Evolutionary conservation across 768 basidiomycete genomes (phyloP), one percentile per base, ranked within the genome.

Genomic region (Cystobasidiopsis lactophilus): DNA sequence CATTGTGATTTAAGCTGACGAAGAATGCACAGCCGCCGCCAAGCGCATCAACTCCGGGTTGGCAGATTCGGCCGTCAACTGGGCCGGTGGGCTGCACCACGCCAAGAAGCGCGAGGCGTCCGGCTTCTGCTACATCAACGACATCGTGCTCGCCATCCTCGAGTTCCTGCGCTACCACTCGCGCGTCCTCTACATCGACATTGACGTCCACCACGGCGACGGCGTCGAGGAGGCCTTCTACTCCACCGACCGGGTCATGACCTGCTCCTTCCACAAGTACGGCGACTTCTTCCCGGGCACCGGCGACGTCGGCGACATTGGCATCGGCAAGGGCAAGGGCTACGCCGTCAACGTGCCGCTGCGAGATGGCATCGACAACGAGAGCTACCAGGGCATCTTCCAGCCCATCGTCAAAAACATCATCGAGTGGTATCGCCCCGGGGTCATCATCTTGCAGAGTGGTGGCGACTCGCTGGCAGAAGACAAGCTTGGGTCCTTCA

Each of bases 211-310:
- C 65, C 93, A 98, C 66, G 91, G 93, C 18, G 93, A 96, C 64
- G 91, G 91, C 14, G 93, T 96, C 31, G 93, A 98, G 62, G 93
- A 96, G 64, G 93, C 91, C 2, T 95, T 96, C 70, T 95, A 93
- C 66, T 89, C 84, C 33, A 91, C 85, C 3, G 85, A 96, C 65
- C 74, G 93, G 48, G 93, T 96, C 60, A 88, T 95, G 82, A 95
- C 91, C 2, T 82, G 79, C 62, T 85, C 82, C 45, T 91, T 98
- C 65, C 93, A 96, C 70, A 91, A 95, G 67, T 95, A 83, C 60
- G 91, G 93, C 18, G 88, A 93, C 62, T 88, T 80, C 63, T 91
- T 55, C 65, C 85, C 85, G 4, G 85, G 85, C 4, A 86, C 85
- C 0, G 85, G 80, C 19, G 80, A 80, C 2, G 77, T 88, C 56